A percentile compares a stretch with the other conserved stretches of the same genome.
These are phyloP conservation scores for Collariella sp. DNA, from an alignment of 495 filamentous ascomycete genomes.

Conservation along the genomic window DNA sequence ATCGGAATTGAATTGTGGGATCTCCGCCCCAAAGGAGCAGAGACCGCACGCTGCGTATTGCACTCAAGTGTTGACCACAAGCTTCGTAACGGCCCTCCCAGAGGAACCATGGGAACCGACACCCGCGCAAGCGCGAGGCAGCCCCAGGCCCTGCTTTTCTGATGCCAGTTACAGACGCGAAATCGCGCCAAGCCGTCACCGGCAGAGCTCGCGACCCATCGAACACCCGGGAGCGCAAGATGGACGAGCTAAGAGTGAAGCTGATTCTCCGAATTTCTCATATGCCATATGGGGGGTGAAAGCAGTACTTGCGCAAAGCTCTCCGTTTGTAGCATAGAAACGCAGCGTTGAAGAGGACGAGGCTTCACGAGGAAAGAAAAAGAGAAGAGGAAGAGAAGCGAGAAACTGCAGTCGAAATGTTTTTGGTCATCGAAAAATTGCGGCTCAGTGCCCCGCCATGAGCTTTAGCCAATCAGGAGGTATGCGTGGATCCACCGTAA, in stretches of 20 bases:
- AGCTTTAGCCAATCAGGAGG: background rate
- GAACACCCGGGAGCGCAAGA: slow-evolving; percentile 28
- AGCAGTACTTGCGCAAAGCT: slow-evolving; percentile 32
- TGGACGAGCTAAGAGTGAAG: slow-evolving; percentile 52
- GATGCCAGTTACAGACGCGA: slow-evolving; percentile 94
- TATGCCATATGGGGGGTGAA: slow-evolving; percentile 54
- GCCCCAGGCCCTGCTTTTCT: slow-evolving; percentile 77
- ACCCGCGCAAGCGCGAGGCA: slow-evolving; percentile 33
- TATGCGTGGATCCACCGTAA: background rate
- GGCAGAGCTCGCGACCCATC: slow-evolving; percentile 53
- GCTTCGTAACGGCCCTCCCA: slow-evolving; percentile 92
- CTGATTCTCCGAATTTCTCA: slow-evolving; percentile 99
- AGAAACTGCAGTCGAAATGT: slow-evolving; percentile 3
- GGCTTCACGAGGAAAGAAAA: slow-evolving; percentile 55
- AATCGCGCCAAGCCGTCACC: slow-evolving; percentile 88
- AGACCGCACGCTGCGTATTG: slow-evolving; percentile 91
- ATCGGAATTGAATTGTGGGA: slow-evolving; percentile 99
- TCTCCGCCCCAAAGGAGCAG: slow-evolving; percentile 24
- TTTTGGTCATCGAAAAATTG: slow-evolving; percentile 25
- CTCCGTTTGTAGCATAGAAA: slow-evolving; percentile 99
- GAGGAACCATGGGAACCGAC: slow-evolving; percentile 43
- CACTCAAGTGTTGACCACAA: slow-evolving; percentile 93
- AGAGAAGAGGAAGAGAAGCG: slow-evolving; percentile 19
- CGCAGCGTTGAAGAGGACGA: slow-evolving; percentile 95
- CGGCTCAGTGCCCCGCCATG: slow-evolving; percentile 11